Base-by-base conservation (phyloP, 495 filamentous ascomycete species). In the Aspergillus homomorphus region DNA sequence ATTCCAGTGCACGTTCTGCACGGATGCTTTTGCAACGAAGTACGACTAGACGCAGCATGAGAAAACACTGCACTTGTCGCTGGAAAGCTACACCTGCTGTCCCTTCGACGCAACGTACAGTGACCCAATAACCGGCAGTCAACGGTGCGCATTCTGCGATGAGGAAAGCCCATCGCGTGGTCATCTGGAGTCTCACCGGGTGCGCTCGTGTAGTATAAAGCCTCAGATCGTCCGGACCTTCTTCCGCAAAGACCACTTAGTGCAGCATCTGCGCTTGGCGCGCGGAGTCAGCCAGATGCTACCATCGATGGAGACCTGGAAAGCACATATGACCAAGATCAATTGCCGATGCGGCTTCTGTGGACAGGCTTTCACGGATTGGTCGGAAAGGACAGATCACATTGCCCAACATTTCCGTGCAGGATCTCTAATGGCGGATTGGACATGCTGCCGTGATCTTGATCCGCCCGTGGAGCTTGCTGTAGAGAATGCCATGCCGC, bases 21-120 rank as follows among this genome's bases (percentile, higher is more conserved):
- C 87, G 1, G 87, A 90, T 54, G 85, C 81, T 0, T 92, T 91
- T 74, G 82, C 84, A 57, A 86, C 84, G 15, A 92, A 92, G 65
- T 85, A 90, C 68, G 89, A 92, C 70, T 91, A 88, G 89, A 84
- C 87, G 58, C 77, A 88, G 30, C 89, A 92, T 67, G 89, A 92
- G 66, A 92, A 90, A 62, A 86, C 86, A 4, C 70, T 90, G 20
- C 89, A 92, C 68, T 66, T 91, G 42, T 84, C 82, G 9, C 77
- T 92, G 0, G 89, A 91, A 63, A 83, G 84, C 26, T 92, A 86
- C 85, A 82, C 85, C 16, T 91, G 88, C 65, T 80, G 81, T 18
- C 86, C 87, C 0, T 74, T 83, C 50, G 87, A 87, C 5, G 28
- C 62, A 5, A 58, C 45, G 5, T 65, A 63, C 30, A 45, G 2